Evolutionary conservation across 176 grass and related monocot species (phyloP).

Genomic region (Avena atlantica): DNA sequence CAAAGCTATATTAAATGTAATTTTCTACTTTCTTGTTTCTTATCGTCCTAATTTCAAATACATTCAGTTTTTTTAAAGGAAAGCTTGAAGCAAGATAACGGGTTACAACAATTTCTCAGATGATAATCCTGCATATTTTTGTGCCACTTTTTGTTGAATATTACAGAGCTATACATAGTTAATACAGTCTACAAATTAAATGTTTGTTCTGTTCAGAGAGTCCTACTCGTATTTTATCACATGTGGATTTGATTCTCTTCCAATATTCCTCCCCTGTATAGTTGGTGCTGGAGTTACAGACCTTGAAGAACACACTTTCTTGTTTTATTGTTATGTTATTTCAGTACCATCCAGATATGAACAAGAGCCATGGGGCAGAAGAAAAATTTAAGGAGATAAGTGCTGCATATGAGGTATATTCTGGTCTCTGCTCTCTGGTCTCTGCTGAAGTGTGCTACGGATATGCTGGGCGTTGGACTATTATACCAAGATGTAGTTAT

Average conservation of each 20-base stretch:
- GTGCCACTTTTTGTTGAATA: background rate
- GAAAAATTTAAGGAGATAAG: constrained; percentile 98
- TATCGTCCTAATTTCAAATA: background rate
- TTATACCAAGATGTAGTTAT: constrained; percentile 1
- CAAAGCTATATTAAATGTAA: background rate
- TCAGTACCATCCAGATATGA: constrained; percentile 98
- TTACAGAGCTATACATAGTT: background rate
- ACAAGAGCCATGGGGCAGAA: constrained; percentile 80
- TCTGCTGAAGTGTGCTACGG: background rate
- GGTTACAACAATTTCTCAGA: background rate
- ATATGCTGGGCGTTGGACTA: background rate
- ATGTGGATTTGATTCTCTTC: background rate
- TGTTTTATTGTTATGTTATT: constrained; percentile 37
- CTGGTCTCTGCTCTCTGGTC: constrained; percentile 4
- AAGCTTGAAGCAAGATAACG: background rate
- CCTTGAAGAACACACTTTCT: constrained; percentile 36
- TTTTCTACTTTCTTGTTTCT: background rate
- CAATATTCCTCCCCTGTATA: background rate
- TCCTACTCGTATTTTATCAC: background rate
- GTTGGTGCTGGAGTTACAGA: background rate
- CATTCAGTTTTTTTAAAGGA: background rate
- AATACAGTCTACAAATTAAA: constrained; percentile 10
- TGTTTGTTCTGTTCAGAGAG: background rate
- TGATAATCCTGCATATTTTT: background rate
- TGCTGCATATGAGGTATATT: constrained; percentile 93